Evolutionary conservation across 148 eudicot species (phyloP), one percentile per base, ranked within the genome.

Genomic region (Rhododendron simsii): DNA sequence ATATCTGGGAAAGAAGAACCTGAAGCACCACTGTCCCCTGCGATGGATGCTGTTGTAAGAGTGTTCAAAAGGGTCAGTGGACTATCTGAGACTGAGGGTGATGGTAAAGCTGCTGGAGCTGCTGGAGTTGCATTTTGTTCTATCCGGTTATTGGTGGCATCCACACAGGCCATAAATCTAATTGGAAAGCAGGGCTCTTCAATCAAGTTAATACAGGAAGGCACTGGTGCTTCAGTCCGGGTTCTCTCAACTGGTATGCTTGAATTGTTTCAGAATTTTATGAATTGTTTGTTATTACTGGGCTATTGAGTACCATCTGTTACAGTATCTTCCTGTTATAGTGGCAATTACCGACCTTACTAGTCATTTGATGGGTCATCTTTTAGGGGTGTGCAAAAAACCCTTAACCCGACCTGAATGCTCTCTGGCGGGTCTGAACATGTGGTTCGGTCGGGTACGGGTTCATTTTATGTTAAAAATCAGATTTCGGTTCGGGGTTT

Each of bases 151-250:
- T 81, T 92, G 80, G 91, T 92, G 26, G 87, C 91, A 69, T 88
- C 94, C 33, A 79, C 91, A 21, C 94, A 92, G 76, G 94, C 92
- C 48, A 91, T 88, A 7, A 90, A 86, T 61, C 85, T 92, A 33
- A 92, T 92, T 73, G 94, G 94, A 45, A 91, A 90, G 65, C 94
- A 92, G 89, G 94, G 94, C 55, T 87, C 93, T 45, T 74, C 73
- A 12, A 92, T 92, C n/a, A 92, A 91, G 84, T 87, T 91, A 59
- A 92, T 92, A 69, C 99, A 96, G 88, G 98, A 96, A 90, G 87
- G 89, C 78, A 91, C 90, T 77, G 93, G 93, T 82, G 98, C 98
- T 83, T 88, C 95, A 80, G 91, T 97, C 39, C 91, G 99, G 23
- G 90, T 97, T 89, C 93, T 95, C 33, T 88, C 96, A 35, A 89